Evolutionary conservation across 129 eudicot genomes (phyloP).

Genomic region (Escallonia herrerae): DNA sequence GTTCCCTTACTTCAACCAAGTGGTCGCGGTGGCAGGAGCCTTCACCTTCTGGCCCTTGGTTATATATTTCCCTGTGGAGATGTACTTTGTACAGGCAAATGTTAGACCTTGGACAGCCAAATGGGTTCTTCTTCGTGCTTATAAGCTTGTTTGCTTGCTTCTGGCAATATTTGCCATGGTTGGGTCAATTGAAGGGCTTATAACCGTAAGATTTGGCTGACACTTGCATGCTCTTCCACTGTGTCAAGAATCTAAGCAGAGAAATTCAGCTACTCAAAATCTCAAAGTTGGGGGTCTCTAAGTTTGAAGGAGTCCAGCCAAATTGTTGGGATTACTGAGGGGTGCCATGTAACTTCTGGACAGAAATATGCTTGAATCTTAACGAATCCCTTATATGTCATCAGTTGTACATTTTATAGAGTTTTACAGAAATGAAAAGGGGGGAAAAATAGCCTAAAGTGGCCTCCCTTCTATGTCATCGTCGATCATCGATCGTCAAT

Average conservation of each 20-base stretch:
- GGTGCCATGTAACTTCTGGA: background rate
- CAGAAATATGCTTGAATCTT: too few relatives aligned
- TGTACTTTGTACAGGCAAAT: conserved; percentile 38
- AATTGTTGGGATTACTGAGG: background rate
- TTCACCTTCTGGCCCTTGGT: conserved; percentile 51
- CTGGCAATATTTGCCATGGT: conserved; percentile 30
- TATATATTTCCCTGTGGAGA: conserved; percentile 47
- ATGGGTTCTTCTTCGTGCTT: conserved; percentile 39
- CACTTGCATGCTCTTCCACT: background rate
- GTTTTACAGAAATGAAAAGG: background rate
- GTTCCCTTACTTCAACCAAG: conserved; percentile 52
- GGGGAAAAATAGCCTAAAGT: background rate
- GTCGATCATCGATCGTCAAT: too few relatives aligned
- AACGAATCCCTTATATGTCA: too few relatives aligned
- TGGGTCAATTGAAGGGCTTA: conserved; percentile 43
- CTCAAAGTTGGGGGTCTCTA: too few relatives aligned
- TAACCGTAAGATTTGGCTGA: conserved; percentile 38
- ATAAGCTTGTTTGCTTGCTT: conserved; percentile 20
- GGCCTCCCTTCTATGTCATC: too few relatives aligned
- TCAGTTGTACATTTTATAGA: background rate
- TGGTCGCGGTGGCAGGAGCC: conserved; percentile 47
- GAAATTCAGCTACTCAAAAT: too few relatives aligned
- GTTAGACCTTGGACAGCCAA: conserved; percentile 30
- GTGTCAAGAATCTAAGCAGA: background rate
- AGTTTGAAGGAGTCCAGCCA: background rate